phyloP scores from a whole-genome alignment of 1,284 basidiomycete genomes.

The Puccinia polysora region DNA sequence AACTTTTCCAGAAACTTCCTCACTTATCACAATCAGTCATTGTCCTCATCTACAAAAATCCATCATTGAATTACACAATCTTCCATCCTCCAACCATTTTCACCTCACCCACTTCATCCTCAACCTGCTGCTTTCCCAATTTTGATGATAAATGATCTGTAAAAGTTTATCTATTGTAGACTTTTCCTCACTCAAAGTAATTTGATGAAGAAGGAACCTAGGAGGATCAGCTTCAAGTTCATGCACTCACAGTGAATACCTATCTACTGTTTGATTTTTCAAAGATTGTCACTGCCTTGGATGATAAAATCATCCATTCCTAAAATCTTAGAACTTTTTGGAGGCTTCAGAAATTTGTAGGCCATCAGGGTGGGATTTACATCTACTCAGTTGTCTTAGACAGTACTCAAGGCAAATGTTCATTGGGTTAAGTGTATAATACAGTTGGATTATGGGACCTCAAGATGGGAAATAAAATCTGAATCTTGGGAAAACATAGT shows the following conservation, averaged over 20 bases:
- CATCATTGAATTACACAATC: neutral
- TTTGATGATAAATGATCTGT: conserved; percentile 59
- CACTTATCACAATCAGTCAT: too few species aligned
- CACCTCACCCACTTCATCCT: too few species aligned
- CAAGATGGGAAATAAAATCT: conserved; percentile 69
- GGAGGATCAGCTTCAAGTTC: conserved; percentile 72
- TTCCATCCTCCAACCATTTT: neutral
- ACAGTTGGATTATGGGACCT: conserved; percentile 89
- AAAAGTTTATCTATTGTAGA: conserved; percentile 78
- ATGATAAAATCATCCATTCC: conserved; percentile 72
- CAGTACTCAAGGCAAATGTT: conserved; percentile 67
- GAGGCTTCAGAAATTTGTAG: conserved; percentile 68
- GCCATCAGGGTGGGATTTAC: conserved; percentile 92
- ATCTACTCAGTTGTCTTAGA: conserved; percentile 70
- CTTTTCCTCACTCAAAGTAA: conserved; percentile 71
- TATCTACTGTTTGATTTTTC: conserved; percentile 86
- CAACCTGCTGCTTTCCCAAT: too few species aligned
- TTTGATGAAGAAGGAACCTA: conserved; percentile 64
- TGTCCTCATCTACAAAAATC: neutral
- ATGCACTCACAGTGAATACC: conserved; percentile 83
- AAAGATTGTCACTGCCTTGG: conserved; percentile 88
- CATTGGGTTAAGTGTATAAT: conserved; percentile 92
- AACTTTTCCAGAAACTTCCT: too few species aligned
- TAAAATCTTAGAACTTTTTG: conserved; percentile 76
- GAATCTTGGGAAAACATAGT: conserved; percentile 60